phyloP scores from a whole-genome alignment of 2,329 filamentous ascomycete genomes.

The Ploettnerulaceae sp. region DNA sequence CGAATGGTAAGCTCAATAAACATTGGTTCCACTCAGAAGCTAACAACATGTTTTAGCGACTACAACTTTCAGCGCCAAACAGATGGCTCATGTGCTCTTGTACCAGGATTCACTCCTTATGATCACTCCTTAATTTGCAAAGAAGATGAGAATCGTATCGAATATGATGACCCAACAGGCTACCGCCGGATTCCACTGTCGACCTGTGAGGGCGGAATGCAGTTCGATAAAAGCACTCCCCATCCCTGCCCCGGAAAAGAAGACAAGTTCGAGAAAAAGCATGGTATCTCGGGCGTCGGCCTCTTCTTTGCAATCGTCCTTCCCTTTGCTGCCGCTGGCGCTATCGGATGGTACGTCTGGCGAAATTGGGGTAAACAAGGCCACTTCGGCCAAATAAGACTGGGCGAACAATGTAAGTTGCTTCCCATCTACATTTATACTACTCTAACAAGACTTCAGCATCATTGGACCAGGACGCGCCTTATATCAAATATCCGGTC shows the following conservation, averaged over 20 bases:
- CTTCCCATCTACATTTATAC: background rate
- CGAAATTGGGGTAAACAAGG: constrained; percentile 78
- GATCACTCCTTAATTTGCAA: constrained; percentile 55
- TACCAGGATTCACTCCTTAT: constrained; percentile 63
- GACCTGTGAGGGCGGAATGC: constrained; percentile 72
- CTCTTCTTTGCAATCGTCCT: constrained; percentile 83
- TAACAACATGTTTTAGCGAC: constrained; percentile 53
- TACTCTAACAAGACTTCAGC: constrained; percentile 24
- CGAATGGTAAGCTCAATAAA: constrained; percentile 66
- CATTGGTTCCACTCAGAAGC: background rate
- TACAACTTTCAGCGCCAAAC: constrained; percentile 85
- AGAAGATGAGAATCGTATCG: constrained; percentile 60
- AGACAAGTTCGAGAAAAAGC: constrained; percentile 72
- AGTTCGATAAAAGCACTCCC: constrained; percentile 60
- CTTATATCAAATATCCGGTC: constrained; percentile 79
- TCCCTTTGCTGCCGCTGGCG: constrained; percentile 66
- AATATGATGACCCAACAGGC: constrained; percentile 81
- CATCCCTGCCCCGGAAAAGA: constrained; percentile 74
- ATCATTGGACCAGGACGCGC: constrained; percentile 63
- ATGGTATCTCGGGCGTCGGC: constrained; percentile 63
- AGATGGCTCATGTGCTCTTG: constrained; percentile 72
- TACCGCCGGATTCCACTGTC: constrained; percentile 87
- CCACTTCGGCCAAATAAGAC: constrained; percentile 87
- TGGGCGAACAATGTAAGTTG: constrained; percentile 63
- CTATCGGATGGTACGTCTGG: constrained; percentile 79